Base-by-base conservation (phyloP, 805 yeast genomes). In the Kodamaea kakaduensis region DNA sequence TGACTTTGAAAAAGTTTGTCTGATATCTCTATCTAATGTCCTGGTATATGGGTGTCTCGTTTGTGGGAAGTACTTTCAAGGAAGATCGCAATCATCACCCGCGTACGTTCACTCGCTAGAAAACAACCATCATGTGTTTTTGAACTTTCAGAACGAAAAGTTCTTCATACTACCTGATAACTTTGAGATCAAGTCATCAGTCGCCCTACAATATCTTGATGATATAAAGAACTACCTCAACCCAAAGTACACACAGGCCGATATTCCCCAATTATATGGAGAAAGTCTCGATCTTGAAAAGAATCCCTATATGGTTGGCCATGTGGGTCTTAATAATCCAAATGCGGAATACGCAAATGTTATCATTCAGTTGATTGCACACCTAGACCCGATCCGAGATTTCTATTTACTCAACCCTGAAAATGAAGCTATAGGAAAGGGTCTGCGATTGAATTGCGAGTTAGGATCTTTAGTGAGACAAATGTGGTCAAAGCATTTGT, bases 41-140 rank as follows among this genome's bases (percentile, higher is more conserved):
- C 81, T 82, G 47, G 72, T 84, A 1, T 82, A 84, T 48, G 77
- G 84, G 20, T 85, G 95, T 50, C 58, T 85, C 14, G 70, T 69
- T 0, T 85, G 95, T 58, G 90, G 89, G 21, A 78, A 73, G 47
- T 85, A 77, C 56, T 71, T 76, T 35, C 81, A 78, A 45, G 95
- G 95, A 1, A 65, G 87, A 16, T 72, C 77, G 1, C 61, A 57
- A 38, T 53, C 71, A n/a, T 75, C 89, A 0, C 78, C 78, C 15
- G 88, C 89, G 0, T 81, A 77, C 47, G 50, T 63, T 10, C 95
- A 85, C 52, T 71, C 87, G 1, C 64, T 84, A 13, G 69, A 77
- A 38, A 73, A 67, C 4, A 67, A 71, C 45, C 89, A 81, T 49
- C 84, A 77, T 51, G 69, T 82, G 1, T 84, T 62, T 48, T 64